Percentiles rank a stretch among this genome's conserved stretches.
phyloP scores from a whole-genome alignment of 306 rosid genomes.

The Luffa aegyptiaca region DNA sequence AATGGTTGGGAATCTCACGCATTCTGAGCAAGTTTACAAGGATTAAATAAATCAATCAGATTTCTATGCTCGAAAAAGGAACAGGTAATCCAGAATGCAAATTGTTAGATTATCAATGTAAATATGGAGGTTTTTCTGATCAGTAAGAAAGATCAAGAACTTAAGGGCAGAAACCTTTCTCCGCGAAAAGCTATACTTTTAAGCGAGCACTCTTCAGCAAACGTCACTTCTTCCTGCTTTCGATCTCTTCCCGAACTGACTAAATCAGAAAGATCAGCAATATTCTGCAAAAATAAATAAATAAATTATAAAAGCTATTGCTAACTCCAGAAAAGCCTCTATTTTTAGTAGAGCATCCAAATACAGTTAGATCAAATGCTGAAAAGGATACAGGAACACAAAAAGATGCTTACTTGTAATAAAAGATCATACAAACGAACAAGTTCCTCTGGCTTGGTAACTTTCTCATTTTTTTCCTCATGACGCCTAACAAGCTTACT shows the following conservation, averaged over 20 bases:
- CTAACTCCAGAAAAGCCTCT: slow-evolving; percentile 4
- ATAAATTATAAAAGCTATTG: not conserved
- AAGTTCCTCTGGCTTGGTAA: slow-evolving; percentile 98
- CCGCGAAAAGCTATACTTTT: slow-evolving; percentile 81
- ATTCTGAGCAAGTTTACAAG: not conserved
- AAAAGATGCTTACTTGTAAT: slow-evolving; percentile 51
- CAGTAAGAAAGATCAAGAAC: slow-evolving; percentile 8
- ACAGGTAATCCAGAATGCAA: not conserved
- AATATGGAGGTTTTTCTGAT: not conserved
- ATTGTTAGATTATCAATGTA: not conserved
- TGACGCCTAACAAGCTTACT: slow-evolving; percentile 73
- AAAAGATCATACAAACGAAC: slow-evolving; percentile 88
- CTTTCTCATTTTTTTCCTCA: slow-evolving; percentile 85
- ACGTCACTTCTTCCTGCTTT: slow-evolving; percentile 62
- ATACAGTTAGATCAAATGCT: not conserved
- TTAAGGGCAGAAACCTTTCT: slow-evolving; percentile 47
- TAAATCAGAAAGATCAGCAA: slow-evolving; percentile 84
- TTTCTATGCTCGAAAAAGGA: not conserved
- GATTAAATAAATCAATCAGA: not conserved
- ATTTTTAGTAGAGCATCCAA: not conserved
- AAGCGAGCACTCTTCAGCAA: slow-evolving; percentile 56
- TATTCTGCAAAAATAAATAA: slow-evolving; percentile 47
- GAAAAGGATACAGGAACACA: not conserved
- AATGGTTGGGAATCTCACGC: not conserved
- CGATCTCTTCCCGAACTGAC: slow-evolving; percentile 88